phyloP scores from a whole-genome alignment of 2,329 filamentous ascomycete species.

The Cercospora citrullina region DNA sequence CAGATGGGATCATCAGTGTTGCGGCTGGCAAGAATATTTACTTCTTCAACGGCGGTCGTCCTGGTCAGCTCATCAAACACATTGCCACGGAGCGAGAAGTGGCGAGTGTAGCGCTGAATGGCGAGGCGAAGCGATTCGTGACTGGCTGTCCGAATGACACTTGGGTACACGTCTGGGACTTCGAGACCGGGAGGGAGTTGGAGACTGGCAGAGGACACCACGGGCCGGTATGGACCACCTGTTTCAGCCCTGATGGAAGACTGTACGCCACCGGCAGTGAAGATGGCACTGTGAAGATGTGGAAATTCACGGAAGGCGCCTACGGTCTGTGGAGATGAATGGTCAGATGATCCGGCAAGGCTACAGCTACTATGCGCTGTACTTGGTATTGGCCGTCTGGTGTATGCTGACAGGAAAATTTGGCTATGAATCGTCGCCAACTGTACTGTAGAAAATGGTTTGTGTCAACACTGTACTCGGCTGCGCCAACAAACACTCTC shows the following conservation, averaged over 20 bases:
- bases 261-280: constrained; percentile 95
- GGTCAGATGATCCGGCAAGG: background rate
- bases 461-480: background rate
- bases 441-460: background rate
- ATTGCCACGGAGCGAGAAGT: constrained; percentile 80
- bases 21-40: constrained; percentile 93
- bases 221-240: constrained; percentile 93
- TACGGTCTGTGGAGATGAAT: constrained; percentile 64
- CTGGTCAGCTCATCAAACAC: constrained; percentile 72
- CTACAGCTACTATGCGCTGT: background rate
- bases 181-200: constrained; percentile 78
- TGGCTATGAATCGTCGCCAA: background rate
- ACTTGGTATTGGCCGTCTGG: background rate
- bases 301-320: constrained; percentile 65
- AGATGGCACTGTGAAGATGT: constrained; percentile 94
- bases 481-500: background rate
- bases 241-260: constrained; percentile 93
- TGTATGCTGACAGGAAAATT: background rate
- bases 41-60: constrained; percentile 78
- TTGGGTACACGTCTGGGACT: constrained; percentile 93
- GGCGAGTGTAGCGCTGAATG: constrained; percentile 85
- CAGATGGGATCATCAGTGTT: constrained; percentile 74
- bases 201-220: constrained; percentile 97
- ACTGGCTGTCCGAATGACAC: constrained; percentile 91
- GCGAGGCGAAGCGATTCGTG: constrained; percentile 76